A percentile compares a stretch with the other conserved stretches of the same genome.
Evolutionary conservation across 2,329 filamentous ascomycete genomes (phyloP).

Genomic region (Phoma sp.): DNA sequence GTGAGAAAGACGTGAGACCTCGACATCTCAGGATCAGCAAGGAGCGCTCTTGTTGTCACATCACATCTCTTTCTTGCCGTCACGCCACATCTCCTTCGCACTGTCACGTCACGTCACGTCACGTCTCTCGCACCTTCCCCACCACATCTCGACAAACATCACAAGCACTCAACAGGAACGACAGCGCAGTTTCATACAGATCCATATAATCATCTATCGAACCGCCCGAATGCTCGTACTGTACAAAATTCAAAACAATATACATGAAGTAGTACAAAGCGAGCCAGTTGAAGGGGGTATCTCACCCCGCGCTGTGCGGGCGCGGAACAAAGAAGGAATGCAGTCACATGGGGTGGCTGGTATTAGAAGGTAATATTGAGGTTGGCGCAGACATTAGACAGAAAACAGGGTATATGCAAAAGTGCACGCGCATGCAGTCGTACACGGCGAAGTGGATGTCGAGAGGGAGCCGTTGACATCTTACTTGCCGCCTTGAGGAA

Average conservation of each 20-base stretch:
- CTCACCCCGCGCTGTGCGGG: slow-evolving; percentile 18
- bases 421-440: slow-evolving; percentile 45
- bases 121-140: neutral
- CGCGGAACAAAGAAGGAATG: slow-evolving; percentile 17
- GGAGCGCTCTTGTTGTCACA: too few relatives aligned
- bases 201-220: slow-evolving; percentile 34
- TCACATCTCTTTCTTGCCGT: too few relatives aligned
- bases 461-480: slow-evolving; percentile 3
- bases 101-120: too few relatives aligned
- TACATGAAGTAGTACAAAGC: slow-evolving; percentile 20
- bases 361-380: slow-evolving; percentile 36
- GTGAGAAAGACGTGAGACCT: too few relatives aligned
- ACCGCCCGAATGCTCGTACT: slow-evolving; percentile 16
- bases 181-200: slow-evolving; percentile 23
- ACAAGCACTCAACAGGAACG: neutral
- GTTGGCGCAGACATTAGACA: slow-evolving; percentile 31
- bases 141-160: neutral
- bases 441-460: slow-evolving; percentile 30
- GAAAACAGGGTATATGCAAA: slow-evolving; percentile 50
- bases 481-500: slow-evolving; percentile 49
- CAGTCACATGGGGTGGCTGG: slow-evolving; percentile 9
- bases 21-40: too few relatives aligned
- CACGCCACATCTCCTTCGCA: too few relatives aligned
- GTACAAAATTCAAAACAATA: slow-evolving; percentile 18
- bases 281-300: slow-evolving; percentile 24